These are phyloP conservation scores for Harrya chromipes DNA, from an alignment of 768 basidiomycete species.

Conservation along the genomic window DNA sequence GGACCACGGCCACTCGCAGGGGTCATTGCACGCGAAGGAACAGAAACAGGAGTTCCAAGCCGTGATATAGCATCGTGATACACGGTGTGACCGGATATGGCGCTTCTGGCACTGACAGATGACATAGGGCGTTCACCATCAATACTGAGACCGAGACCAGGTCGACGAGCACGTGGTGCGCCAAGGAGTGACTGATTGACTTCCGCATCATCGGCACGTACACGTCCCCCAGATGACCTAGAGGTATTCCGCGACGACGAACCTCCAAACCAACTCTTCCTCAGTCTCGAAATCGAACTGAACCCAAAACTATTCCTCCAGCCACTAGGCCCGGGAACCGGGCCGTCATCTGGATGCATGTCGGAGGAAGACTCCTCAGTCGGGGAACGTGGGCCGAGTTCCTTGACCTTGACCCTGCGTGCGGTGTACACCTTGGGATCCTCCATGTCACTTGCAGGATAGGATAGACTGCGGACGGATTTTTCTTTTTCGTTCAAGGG, in stretches of 20 bases:
- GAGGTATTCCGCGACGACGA: slow-evolving; percentile 31
- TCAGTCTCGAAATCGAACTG: slow-evolving; percentile 45
- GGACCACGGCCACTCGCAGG: slow-evolving; percentile 34
- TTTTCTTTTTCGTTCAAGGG: slow-evolving; percentile 33
- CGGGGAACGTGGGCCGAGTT: slow-evolving; percentile 26
- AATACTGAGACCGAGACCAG: slow-evolving; percentile 36
- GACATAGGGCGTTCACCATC: slow-evolving; percentile 56
- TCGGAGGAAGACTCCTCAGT: slow-evolving; percentile 16
- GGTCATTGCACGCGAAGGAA: slow-evolving; percentile 46
- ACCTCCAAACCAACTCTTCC: slow-evolving; percentile 58
- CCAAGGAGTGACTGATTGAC: slow-evolving; percentile 39
- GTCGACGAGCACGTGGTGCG: slow-evolving; percentile 19
- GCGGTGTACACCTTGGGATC: slow-evolving; percentile 34
- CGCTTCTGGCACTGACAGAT: slow-evolving; percentile 52
- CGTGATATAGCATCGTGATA: slow-evolving; percentile 62
- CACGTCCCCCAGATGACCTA: slow-evolving; percentile 24
- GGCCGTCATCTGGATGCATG: slow-evolving; percentile 12
- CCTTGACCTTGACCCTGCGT: slow-evolving; percentile 39
- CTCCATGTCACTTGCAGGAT: slow-evolving; percentile 32
- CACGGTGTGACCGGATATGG: slow-evolving; percentile 50
- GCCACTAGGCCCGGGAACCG: slow-evolving; percentile 27
- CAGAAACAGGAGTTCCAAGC: slow-evolving; percentile 39
- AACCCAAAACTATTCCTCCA: slow-evolving; percentile 43
- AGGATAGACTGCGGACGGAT: slow-evolving; percentile 31
- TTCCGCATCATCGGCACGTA: slow-evolving; percentile 45